These are phyloP conservation scores for Nothophaeocryptopus gaeumannii DNA, from an alignment of 2,329 filamentous ascomycete species.

Conservation along the genomic window DNA sequence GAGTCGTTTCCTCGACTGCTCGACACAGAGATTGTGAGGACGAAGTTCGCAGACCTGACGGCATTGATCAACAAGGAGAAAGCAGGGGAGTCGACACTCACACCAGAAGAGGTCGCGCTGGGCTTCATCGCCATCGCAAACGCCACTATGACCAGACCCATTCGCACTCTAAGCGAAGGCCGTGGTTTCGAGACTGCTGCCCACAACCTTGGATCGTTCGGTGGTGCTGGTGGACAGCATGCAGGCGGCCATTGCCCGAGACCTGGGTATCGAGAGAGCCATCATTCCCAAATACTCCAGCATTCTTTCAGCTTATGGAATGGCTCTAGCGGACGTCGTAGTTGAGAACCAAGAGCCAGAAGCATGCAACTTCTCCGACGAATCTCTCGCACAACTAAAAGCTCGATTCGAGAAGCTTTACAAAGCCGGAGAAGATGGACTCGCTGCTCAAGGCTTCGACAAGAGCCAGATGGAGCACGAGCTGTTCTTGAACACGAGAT, in stretches of 20 bases:
- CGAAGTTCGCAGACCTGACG: slow-evolving; percentile 21
- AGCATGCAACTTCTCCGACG: slow-evolving; percentile 54
- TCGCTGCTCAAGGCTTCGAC: slow-evolving; percentile 75
- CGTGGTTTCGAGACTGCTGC: slow-evolving; percentile 83
- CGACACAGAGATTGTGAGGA: slow-evolving; percentile 17
- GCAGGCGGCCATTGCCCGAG: slow-evolving; percentile 79
- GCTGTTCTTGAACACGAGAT: slow-evolving; percentile 49
- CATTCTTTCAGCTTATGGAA: slow-evolving; percentile 81
- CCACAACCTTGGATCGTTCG: slow-evolving; percentile 81
- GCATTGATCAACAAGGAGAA: slow-evolving; percentile 35
- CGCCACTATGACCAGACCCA: slow-evolving; percentile 81
- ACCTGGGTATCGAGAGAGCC: slow-evolving; percentile 75
- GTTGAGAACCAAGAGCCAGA: slow-evolving; percentile 78
- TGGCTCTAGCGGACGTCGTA: slow-evolving; percentile 85
- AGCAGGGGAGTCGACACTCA: slow-evolving; percentile 60
- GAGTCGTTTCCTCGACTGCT: slow-evolving; percentile 33
- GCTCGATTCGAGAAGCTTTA: slow-evolving; percentile 75
- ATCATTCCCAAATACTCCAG: slow-evolving; percentile 81
- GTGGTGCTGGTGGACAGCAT: slow-evolving; percentile 82
- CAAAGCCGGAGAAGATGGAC: slow-evolving; percentile 62
- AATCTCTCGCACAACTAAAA: slow-evolving; percentile 58
- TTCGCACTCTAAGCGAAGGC: slow-evolving; percentile 81
- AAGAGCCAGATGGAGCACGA: slow-evolving; percentile 69
- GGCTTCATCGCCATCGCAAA: slow-evolving; percentile 84
- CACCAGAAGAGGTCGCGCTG: slow-evolving; percentile 75